phyloP scores from a whole-genome alignment of 768 basidiomycete species.

The Lactarius indigo region DNA sequence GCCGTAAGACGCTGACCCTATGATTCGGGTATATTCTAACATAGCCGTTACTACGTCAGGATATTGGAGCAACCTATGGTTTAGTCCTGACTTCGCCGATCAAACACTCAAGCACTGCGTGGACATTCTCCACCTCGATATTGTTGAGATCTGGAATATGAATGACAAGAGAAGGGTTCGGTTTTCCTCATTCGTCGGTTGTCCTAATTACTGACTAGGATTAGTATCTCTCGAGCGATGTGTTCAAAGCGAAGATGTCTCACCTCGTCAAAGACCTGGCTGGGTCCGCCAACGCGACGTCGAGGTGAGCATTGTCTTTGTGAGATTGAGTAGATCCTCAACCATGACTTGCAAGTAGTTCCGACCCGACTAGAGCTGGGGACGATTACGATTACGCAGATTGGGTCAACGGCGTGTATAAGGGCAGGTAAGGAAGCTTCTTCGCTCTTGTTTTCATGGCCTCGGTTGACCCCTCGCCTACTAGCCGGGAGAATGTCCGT shows the following conservation, averaged over 20 bases:
- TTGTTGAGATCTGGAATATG: constrained; percentile 8
- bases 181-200: neutral
- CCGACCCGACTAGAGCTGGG: neutral
- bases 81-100: neutral
- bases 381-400: neutral
- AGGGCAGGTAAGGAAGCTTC: neutral
- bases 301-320: neutral
- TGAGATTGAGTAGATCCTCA: neutral
- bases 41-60: neutral
- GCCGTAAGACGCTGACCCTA: neutral
- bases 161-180: neutral
- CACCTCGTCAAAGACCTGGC: constrained; percentile 2
- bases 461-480: neutral
- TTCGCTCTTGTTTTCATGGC: neutral
- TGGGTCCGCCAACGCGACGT: too few relatives aligned
- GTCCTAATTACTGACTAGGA: neutral
- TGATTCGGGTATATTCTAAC: neutral
- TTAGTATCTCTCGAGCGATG: constrained; percentile 8
- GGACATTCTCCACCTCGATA: constrained; percentile 3
- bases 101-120: neutral
- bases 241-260: neutral
- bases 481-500: constrained; percentile 3
- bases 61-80: constrained; percentile 5
- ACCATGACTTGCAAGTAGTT: neutral
- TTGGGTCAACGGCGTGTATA: constrained; percentile 1